phyloP scores from a whole-genome alignment of 768 basidiomycete genomes.

The Rhodotorula kratochvilovae region DNA sequence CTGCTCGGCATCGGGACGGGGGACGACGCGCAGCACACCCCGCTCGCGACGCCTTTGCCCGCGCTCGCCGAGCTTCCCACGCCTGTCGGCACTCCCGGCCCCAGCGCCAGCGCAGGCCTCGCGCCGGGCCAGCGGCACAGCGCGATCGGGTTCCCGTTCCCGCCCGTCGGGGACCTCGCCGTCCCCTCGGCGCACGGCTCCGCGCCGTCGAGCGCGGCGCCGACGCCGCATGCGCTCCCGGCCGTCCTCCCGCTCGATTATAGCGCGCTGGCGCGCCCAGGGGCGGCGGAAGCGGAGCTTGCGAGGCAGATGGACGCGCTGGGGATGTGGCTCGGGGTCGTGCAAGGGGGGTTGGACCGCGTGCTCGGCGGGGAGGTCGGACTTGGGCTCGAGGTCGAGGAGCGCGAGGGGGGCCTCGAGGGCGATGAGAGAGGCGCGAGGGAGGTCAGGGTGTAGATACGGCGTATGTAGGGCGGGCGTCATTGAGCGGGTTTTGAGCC shows the following conservation, averaged over 20 bases:
- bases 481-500: no score
- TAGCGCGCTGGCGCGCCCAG: constrained; percentile 53
- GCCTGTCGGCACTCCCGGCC: neutral
- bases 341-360: constrained; percentile 66
- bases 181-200: neutral
- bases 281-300: constrained; percentile 65
- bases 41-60: neutral
- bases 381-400: neutral
- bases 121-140: neutral
- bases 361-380: constrained; percentile 52
- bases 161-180: constrained; percentile 12
- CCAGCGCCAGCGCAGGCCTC: neutral
- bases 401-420: neutral
- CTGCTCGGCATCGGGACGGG: neutral
- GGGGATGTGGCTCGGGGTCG: constrained; percentile 65
- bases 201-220: neutral
- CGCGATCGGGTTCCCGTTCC: constrained; percentile 31
- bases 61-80: neutral
- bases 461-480: no score
- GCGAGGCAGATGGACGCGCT: constrained; percentile 70
- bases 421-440: neutral
- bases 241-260: constrained; percentile 67
- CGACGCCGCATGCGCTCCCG: constrained; percentile 37
- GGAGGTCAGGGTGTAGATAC: no score
- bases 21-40: neutral